Percentiles rank a stretch among this genome's conserved stretches.
These are phyloP conservation scores for Syzygium aromaticum DNA, from an alignment of 345 rosid genomes.

Conservation along the genomic window DNA sequence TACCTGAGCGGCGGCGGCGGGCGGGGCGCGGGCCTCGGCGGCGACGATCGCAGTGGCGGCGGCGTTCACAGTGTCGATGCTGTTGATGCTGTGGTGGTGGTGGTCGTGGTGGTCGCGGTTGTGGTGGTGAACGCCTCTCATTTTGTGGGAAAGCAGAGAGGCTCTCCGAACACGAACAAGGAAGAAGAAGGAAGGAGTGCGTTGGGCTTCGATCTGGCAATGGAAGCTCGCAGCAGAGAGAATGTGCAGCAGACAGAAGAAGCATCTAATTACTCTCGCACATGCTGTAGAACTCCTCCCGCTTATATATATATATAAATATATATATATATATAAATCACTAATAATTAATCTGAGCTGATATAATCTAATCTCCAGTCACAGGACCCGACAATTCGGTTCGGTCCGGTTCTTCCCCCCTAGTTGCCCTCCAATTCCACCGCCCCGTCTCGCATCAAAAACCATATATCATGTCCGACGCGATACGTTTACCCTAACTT, in stretches of 20 bases:
- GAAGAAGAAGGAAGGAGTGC: neutral
- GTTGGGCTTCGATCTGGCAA: neutral
- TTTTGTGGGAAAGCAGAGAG: neutral
- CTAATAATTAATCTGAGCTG: neutral
- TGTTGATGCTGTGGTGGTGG: slow-evolving; percentile 13
- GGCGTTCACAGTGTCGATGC: slow-evolving; percentile 86
- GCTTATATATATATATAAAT: neutral
- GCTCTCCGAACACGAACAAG: neutral
- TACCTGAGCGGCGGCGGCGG: slow-evolving; percentile 50
- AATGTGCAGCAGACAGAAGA: neutral
- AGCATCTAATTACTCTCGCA: neutral
- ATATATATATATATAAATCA: neutral
- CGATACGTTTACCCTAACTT: too few relatives aligned
- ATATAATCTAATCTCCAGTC: neutral
- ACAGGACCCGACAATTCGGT: neutral
- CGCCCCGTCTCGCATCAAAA: neutral
- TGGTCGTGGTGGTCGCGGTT: neutral
- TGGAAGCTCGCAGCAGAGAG: neutral
- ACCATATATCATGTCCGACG: too few relatives aligned
- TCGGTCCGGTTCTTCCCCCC: slow-evolving; percentile 27
- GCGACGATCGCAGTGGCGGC: slow-evolving; percentile 91
- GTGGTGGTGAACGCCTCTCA: neutral
- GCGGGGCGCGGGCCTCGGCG: slow-evolving; percentile 82
- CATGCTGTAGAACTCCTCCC: neutral
- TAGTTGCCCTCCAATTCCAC: slow-evolving; percentile 52